Evolutionary conservation across 768 basidiomycete species (phyloP).

Genomic region (Rhodosporidiobolus odoratus): DNA sequence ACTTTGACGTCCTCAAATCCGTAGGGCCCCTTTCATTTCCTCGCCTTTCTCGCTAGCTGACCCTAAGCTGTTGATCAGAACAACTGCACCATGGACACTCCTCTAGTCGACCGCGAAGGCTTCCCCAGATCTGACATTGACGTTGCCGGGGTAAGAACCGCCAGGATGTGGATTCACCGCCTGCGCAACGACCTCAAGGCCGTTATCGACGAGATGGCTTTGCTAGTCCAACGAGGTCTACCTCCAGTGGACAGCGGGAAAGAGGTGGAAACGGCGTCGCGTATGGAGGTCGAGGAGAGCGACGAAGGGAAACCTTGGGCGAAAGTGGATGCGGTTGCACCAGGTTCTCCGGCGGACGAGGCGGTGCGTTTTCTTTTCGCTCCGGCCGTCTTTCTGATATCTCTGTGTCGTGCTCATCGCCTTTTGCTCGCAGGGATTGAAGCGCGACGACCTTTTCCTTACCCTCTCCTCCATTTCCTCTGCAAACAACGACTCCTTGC

Average conservation of each 20-base stretch:
- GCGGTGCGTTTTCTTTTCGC: conserved; percentile 56
- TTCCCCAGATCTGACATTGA: conserved; percentile 77
- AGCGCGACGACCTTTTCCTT: conserved; percentile 64
- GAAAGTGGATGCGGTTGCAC: conserved; percentile 72
- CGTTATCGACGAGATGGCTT: conserved; percentile 63
- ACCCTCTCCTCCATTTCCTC: conserved; percentile 64
- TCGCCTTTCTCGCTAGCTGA: neutral
- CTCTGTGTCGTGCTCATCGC: conserved; percentile 2
- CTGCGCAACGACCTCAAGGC: conserved; percentile 69
- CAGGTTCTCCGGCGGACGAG: conserved; percentile 71
- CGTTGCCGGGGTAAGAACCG: conserved; percentile 70
- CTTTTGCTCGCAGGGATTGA: conserved; percentile 56
- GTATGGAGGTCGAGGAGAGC: conserved; percentile 4
- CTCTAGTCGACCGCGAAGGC: conserved; percentile 78
- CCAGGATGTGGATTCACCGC: conserved; percentile 71
- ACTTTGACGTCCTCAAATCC: conserved; percentile 12
- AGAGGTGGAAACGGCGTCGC: conserved; percentile 38
- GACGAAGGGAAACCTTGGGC: conserved; percentile 59
- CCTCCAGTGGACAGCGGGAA: conserved; percentile 37
- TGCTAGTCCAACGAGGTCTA: conserved; percentile 57
- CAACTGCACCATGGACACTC: conserved; percentile 60
- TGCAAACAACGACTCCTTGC: conserved; percentile 53
- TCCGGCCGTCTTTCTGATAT: neutral
- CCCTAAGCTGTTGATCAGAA: conserved; percentile 46
- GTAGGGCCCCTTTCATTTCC: conserved; percentile 2